Evolutionary conservation across 2,329 filamentous ascomycete species (phyloP).

Genomic region (Tolypocladium endophyticum): DNA sequence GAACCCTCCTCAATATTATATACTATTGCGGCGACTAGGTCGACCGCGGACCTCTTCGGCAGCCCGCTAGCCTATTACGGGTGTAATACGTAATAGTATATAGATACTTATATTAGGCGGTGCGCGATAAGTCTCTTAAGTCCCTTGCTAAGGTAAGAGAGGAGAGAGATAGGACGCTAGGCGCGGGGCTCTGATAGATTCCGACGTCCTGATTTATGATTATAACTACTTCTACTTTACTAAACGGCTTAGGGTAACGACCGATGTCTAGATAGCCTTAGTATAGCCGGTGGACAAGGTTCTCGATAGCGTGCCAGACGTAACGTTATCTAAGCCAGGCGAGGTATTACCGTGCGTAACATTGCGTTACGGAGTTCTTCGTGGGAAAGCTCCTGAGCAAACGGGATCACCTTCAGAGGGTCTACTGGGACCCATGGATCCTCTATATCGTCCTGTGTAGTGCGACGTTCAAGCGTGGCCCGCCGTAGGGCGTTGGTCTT

Average conservation of each 20-base stretch:
- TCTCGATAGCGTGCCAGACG: neutral
- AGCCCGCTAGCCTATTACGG: slow-evolving; percentile 11
- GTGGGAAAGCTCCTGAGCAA: slow-evolving; percentile 1
- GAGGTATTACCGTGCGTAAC: neutral
- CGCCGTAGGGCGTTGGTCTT: slow-evolving; percentile 8
- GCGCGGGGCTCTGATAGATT: slow-evolving; percentile 8
- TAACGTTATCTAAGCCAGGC: neutral
- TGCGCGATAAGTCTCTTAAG: slow-evolving; percentile 13
- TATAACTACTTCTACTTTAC: slow-evolving; percentile 12
- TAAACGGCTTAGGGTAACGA: slow-evolving; percentile 10
- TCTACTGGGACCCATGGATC: slow-evolving; percentile 5
- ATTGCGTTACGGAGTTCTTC: neutral
- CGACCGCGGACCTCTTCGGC: slow-evolving; percentile 8
- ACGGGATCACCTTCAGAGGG: slow-evolving; percentile 4
- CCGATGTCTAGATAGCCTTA: slow-evolving; percentile 8
- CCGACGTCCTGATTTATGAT: slow-evolving; percentile 12
- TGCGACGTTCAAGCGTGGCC: slow-evolving; percentile 6
- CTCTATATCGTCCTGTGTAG: slow-evolving; percentile 6
- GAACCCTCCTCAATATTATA: slow-evolving; percentile 10
- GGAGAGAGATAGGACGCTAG: slow-evolving; percentile 14
- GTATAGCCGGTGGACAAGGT: slow-evolving; percentile 6
- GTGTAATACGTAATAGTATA: slow-evolving; percentile 10
- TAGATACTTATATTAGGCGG: slow-evolving; percentile 8
- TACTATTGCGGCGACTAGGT: slow-evolving; percentile 9
- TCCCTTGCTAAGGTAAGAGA: slow-evolving; percentile 15